phyloP scores from a whole-genome alignment of 768 basidiomycete species.

The Hericium alpestre region DNA sequence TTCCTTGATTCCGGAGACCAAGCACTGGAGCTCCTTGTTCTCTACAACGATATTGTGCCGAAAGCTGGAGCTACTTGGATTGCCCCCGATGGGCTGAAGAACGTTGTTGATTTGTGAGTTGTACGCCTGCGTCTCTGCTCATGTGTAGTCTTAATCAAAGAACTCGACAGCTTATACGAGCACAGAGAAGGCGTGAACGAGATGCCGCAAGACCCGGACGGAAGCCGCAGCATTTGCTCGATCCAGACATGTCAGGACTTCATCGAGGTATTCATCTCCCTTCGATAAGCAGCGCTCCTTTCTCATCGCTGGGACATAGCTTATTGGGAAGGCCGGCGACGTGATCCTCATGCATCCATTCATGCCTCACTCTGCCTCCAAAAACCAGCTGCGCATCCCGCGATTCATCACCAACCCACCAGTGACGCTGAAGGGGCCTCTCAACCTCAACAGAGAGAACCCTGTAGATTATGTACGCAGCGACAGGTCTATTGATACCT shows the following conservation, averaged over 20 bases:
- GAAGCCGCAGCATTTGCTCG: conserved; percentile 13
- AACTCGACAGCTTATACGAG: conserved; percentile 10
- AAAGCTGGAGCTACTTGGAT: conserved; percentile 27
- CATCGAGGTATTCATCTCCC: conserved; percentile 13
- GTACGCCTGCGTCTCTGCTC: too few species aligned
- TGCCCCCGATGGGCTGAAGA: conserved; percentile 24
- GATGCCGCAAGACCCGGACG: conserved; percentile 13
- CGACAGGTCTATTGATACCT: too few species aligned
- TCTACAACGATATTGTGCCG: conserved; percentile 25
- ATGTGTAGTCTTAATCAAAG: too few species aligned
- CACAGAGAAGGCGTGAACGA: conserved; percentile 14
- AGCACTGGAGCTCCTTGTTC: conserved; percentile 24
- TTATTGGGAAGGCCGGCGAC: conserved; percentile 28
- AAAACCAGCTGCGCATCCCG: conserved; percentile 23
- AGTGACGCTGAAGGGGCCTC: conserved; percentile 23
- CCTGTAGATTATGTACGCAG: conserved; percentile 17
- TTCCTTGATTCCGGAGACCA: conserved; percentile 32
- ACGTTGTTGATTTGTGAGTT: conserved; percentile 14
- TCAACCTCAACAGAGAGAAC: conserved; percentile 22
- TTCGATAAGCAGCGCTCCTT: too few species aligned
- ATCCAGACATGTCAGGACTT: conserved; percentile 15
- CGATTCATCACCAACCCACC: conserved; percentile 31
- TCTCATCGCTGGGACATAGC: conserved; percentile 1
- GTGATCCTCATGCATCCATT: conserved; percentile 27
- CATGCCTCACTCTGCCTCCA: conserved; percentile 28